Evolutionary conservation across 495 filamentous ascomycete species (phyloP), one percentile per base, ranked within the genome.

Genomic region (Talaromyces ruber): DNA sequence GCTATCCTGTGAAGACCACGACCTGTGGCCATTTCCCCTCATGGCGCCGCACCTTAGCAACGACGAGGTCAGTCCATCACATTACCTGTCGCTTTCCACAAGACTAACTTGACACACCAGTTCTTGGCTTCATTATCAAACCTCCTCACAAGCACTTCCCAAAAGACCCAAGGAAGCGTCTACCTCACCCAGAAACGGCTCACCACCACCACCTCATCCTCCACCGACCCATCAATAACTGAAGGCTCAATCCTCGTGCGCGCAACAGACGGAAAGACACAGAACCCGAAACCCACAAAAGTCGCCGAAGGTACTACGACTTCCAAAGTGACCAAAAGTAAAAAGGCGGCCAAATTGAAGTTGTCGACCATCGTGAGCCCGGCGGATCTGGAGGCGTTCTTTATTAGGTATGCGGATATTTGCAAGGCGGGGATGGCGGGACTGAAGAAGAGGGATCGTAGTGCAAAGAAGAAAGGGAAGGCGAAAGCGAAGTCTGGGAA

Each of bases 381-480:
- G 9, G 84, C 85, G 47, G 84, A 87, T 2, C 73, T 97, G 4
- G 91, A 96, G 43, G 75, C 71, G 0, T 98, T 98, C 66, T 98
- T 89, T 73, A 77, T 77, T 16, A 81, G 84, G 45, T 98, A 98
- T 74, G 92, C 92, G n/a, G 95, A 98, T 66, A 81, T 91, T 6
- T 96, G 92, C 72, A 97, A 94, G 77, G 74, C 80, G 0, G 91
- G 92, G 18, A 98, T 97, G 93, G 79, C 83, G 28, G 84, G 81
- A 21, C 67, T 98, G 79, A 98, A 97, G 88, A 97, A 95, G 77
- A 78, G 93, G 60, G 92, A 97, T 79, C 81, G 91, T 66, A 91
- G 84, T 64, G 91, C 86, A 77, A 79, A 82, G 69, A 97, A 93
- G 80, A 90, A 89, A 76, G 80, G 80, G 57, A 85, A 85, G 79